Conservation (phyloP, 257 asterid genomes). For the Cordia subcordata region DNA sequence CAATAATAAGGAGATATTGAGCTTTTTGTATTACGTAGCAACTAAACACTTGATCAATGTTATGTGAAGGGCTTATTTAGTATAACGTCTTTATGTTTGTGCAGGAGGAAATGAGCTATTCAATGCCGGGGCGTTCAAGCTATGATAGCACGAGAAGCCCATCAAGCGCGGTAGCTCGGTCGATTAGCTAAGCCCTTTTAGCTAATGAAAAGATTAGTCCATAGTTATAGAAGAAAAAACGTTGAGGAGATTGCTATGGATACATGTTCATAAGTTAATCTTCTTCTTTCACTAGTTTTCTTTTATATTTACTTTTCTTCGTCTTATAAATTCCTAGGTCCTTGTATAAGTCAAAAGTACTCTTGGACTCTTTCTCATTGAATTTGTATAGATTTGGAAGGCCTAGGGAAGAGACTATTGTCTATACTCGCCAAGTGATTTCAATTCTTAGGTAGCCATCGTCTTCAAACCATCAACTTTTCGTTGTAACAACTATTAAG, state of each 20-base stretch:
- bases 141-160: conserved; percentile 36
- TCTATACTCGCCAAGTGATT: too few relatives aligned
- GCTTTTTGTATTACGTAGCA: too few relatives aligned
- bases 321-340: not conserved
- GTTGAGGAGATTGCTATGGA: not conserved
- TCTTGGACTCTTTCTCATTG: not conserved
- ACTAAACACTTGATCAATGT: too few relatives aligned
- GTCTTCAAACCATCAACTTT: too few relatives aligned
- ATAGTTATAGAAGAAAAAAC: not conserved
- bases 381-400: not conserved
- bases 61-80: too few relatives aligned
- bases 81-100: conserved; percentile 5
- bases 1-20: too few relatives aligned
- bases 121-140: conserved; percentile 42
- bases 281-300: not conserved
- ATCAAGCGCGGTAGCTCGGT: not conserved
- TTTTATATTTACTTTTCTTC: not conserved
- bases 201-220: not conserved
- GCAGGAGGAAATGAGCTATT: conserved; percentile 63
- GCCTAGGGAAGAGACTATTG: not conserved
- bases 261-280: not conserved
- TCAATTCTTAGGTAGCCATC: too few relatives aligned
- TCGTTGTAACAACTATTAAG: too few relatives aligned
- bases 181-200: not conserved
- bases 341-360: not conserved